These are phyloP conservation scores for Castanea sativa DNA, from an alignment of 306 rosid genomes.

Conservation along the genomic window DNA sequence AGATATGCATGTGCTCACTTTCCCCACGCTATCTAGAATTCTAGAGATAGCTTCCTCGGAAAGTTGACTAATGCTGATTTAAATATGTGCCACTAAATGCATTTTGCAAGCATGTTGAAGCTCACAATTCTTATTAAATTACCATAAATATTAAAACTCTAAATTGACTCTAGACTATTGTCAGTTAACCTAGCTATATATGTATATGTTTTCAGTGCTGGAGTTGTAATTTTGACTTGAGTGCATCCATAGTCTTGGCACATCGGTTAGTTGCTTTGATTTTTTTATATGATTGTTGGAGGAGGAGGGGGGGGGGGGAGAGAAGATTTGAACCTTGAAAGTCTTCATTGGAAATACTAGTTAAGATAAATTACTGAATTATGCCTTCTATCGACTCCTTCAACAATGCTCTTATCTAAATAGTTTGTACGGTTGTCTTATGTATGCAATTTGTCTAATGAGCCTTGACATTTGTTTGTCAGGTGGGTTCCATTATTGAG, in stretches of 20 bases:
- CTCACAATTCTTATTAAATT: not conserved
- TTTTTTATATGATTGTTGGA: too few relatives aligned
- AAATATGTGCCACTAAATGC: not conserved
- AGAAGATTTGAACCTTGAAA: too few relatives aligned
- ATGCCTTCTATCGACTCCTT: not conserved
- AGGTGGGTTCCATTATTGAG: constrained; percentile 98
- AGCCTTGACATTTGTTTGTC: constrained; percentile 40
- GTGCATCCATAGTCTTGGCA: not conserved
- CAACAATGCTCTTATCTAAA: constrained; percentile 3
- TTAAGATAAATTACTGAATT: not conserved
- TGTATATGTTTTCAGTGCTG: not conserved
- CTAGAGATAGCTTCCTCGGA: not conserved
- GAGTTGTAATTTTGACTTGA: not conserved
- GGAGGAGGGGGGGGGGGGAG: too few relatives aligned
- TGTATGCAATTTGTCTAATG: constrained; percentile 19
- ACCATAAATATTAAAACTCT: not conserved
- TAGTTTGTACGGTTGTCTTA: constrained; percentile 18
- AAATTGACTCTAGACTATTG: not conserved
- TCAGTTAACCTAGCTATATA: too few relatives aligned
- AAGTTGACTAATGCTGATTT: not conserved
- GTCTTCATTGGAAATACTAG: too few relatives aligned
- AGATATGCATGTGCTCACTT: not conserved
- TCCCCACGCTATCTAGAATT: not conserved
- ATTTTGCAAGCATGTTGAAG: not conserved
- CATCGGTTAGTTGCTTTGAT: not conserved